Evolutionary conservation across 2,329 filamentous ascomycete genomes (phyloP).

Genomic region (Helotiales sp.): DNA sequence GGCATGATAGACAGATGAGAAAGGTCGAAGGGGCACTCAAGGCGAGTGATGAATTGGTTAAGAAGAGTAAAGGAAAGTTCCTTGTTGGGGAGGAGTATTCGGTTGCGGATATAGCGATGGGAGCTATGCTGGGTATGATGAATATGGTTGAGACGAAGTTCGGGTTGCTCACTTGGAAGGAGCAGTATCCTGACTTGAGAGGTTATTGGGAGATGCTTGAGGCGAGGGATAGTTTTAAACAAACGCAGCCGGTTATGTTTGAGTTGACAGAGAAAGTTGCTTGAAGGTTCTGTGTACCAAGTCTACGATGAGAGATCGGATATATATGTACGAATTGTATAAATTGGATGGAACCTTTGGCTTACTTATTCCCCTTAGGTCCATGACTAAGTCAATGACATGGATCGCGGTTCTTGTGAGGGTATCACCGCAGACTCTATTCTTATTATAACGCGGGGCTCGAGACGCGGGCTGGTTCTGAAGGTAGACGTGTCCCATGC

Average conservation of each 20-base stretch:
- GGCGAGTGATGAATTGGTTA: slow-evolving; percentile 9
- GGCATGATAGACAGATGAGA: slow-evolving; percentile 13
- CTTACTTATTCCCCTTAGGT: too few species aligned
- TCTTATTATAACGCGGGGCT: too few species aligned
- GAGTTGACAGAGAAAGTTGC: slow-evolving; percentile 19
- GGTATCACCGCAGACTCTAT: too few species aligned
- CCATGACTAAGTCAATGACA: too few species aligned
- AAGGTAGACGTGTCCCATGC: too few species aligned
- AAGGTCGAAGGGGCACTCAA: slow-evolving; percentile 14
- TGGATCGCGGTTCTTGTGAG: too few species aligned
- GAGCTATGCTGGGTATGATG: slow-evolving; percentile 13
- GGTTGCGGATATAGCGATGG: slow-evolving; percentile 16
- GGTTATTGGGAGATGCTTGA: slow-evolving; percentile 18
- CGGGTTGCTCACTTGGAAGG: slow-evolving; percentile 12
- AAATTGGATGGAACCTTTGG: too few species aligned
- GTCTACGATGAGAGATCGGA: too few species aligned
- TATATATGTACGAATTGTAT: too few species aligned
- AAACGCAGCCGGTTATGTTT: slow-evolving; percentile 16
- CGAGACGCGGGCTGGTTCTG: too few species aligned
- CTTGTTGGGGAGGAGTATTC: slow-evolving; percentile 14
- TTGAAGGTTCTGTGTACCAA: too few species aligned
- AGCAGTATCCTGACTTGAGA: slow-evolving; percentile 12
- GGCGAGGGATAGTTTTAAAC: slow-evolving; percentile 11
- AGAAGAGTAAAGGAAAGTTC: slow-evolving; percentile 6
- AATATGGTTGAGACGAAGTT: slow-evolving; percentile 18